Evolutionary conservation across 73 alveolate genomes (phyloP).

Genomic region (Symbiodinium pilosum): DNA sequence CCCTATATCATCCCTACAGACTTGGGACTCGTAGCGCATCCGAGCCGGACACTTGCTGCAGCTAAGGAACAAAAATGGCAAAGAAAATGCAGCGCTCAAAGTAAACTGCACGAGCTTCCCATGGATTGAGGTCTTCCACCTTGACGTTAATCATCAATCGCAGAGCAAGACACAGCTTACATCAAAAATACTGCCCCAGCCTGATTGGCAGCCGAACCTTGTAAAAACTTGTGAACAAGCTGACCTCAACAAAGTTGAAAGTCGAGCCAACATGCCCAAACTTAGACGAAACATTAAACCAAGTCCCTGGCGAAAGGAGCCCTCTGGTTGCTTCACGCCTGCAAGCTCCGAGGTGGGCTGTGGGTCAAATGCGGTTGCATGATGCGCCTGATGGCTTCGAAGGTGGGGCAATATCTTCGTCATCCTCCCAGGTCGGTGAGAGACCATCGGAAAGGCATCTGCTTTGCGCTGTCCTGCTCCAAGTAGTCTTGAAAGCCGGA

Average conservation of each 20-base stretch:
- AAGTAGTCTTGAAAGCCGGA: conserved; percentile 80
- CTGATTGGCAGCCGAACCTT: conserved; percentile 91
- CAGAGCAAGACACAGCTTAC: background rate
- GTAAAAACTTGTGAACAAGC: conserved; percentile 81
- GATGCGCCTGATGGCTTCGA: background rate
- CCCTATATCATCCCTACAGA: background rate
- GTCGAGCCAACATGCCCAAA: too few species aligned
- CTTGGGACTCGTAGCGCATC: too few species aligned
- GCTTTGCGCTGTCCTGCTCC: conserved; percentile 12
- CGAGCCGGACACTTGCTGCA: too few species aligned
- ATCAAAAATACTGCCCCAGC: background rate
- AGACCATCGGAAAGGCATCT: background rate
- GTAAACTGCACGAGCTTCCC: conserved; percentile 89
- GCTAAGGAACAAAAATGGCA: conserved; percentile 23
- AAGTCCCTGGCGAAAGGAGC: conserved; percentile 23
- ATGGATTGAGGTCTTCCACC: conserved; percentile 69
- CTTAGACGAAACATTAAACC: too few species aligned
- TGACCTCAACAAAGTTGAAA: conserved; percentile 55
- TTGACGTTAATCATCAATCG: background rate
- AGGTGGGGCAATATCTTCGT: background rate
- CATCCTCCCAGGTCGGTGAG: background rate
- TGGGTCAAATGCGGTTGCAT: too few species aligned
- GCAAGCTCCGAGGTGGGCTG: too few species aligned
- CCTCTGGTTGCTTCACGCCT: background rate
- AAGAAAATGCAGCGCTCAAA: conserved; percentile 67